Base-by-base conservation (phyloP, 768 basidiomycete genomes). In the Multifurca ochricompacta region DNA sequence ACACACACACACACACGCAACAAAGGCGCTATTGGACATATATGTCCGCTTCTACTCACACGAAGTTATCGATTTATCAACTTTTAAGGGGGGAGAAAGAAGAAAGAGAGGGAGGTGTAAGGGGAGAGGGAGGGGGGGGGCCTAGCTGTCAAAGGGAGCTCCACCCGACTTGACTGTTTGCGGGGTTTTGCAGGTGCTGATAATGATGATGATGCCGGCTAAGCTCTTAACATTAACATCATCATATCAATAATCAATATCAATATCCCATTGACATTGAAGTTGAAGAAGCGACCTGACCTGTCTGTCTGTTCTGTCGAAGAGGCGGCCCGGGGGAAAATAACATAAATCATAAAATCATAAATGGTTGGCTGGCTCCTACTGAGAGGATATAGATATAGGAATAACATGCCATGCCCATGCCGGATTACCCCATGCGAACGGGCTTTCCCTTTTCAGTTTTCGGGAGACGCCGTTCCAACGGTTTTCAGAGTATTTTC, bases 401-500 rank as follows among this genome's bases (percentile, higher is more conserved):
- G n/a, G n/a, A n/a, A n/a, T n/a, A n/a, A n/a, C n/a, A n/a, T n/a
- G n/a, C n/a, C n/a, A n/a, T n/a, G n/a, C n/a, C n/a, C n/a, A n/a
- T n/a, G n/a, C n/a, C n/a, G n/a, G n/a, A n/a, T n/a, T n/a, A n/a
- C n/a, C n/a, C n/a, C n/a, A n/a, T n/a, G 44, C 53, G 34, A 48
- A 54, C 54, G 48, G 49, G 43, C 3, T 56, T 51, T 51, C 36
- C 49, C 10, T 14, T 39, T 45, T 31, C 23, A 27, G 30, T 35
- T 16, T 14, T 51, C 54, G 54, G 54, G 43, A 51, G 48, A 51
- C 31, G 37, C 54, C 54, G 54, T 9, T 14, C 1, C n/a, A n/a
- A 40, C 28, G 34, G 42, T 27, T 34, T 51, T 51, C 47, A 36
- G 32, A 27, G 10, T 34, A 39, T 49, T 54, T 54, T 44, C 41